Base-by-base conservation (phyloP, 148 eudicot species). In the Polygonum aviculare region DNA sequence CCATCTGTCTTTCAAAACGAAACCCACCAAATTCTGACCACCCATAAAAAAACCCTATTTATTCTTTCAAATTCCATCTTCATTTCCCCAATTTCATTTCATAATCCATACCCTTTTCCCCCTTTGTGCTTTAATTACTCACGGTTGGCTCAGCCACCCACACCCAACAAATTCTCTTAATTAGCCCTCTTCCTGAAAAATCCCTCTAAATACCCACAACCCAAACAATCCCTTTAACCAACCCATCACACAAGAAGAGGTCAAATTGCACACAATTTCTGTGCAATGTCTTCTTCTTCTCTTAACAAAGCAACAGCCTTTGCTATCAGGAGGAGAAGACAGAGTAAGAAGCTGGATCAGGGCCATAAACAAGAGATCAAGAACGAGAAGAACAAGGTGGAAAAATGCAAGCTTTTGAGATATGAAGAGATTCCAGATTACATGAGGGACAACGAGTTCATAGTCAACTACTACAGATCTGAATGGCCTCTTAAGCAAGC, bases 391-490 rank as follows among this genome's bases (percentile, higher is more conserved):
- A 81, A 26, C 31, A 26, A 39, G 19, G 39, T 67, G 55, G 78
- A 41, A 21, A 54, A 63, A 16, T 77, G 65, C n/a, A 80, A 57
- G 35, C 81, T 95, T 48, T 48, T 85, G 19, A 77, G 82, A 5
- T 95, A 49, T 78, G 72, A 85, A 39, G 94, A 96, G 69, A 75
- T 96, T 77, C 99, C 99, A 3, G 97, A 85, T 36, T 91, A 96
- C 72, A 93, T 96, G 97, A 91, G 90, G 85, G 99, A 96, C 69
- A 96, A 96, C 73, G 99, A 96, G 88, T 96, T 60, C 44, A 91
- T 96, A 14, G 76, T 78, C 62, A 84, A 93, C 69, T 88, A 93
- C 78, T 96, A 96, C 59, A 85, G 99, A 80, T 85, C 84, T 18
- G 80, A 96, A 41, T 96, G 99, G 99, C 83, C 99, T 81, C 74